phyloP scores from a whole-genome alignment of 2,329 filamentous ascomycete genomes.

The Neospermospora avenae region DNA sequence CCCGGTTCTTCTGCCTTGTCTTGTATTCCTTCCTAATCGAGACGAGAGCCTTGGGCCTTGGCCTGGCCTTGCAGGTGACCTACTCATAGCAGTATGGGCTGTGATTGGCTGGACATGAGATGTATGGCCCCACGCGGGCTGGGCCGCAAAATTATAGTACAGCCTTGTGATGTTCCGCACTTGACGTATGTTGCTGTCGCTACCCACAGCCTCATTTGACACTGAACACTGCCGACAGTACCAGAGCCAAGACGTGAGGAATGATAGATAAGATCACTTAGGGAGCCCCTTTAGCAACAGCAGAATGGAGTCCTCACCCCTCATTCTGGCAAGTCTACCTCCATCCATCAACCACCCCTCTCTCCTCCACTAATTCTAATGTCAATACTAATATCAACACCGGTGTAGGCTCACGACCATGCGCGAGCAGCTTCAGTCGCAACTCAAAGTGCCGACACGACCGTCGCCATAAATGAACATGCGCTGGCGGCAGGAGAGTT shows the following conservation, averaged over 20 bases:
- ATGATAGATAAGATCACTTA: background rate
- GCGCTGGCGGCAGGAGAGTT: constrained; percentile 86
- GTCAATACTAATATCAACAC: too few relatives aligned
- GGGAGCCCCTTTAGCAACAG: background rate
- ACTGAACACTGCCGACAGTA: background rate
- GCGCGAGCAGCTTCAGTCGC: constrained; percentile 79
- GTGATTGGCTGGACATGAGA: background rate
- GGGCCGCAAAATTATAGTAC: background rate
- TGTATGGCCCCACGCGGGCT: background rate
- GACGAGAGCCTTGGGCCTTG: too few relatives aligned
- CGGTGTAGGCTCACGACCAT: constrained; percentile 75
- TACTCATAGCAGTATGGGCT: background rate
- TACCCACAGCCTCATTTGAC: background rate
- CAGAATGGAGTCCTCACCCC: constrained; percentile 65
- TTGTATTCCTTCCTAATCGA: constrained; percentile 5
- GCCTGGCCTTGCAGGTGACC: background rate
- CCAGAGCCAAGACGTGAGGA: background rate
- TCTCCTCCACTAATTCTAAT: constrained; percentile 25
- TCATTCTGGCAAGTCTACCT: constrained; percentile 54
- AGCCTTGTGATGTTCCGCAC: constrained; percentile 5
- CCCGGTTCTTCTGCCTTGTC: background rate
- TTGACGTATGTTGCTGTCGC: background rate
- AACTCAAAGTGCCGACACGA: constrained; percentile 64
- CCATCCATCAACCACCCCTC: background rate
- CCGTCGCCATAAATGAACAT: constrained; percentile 83